phyloP scores from a whole-genome alignment of 306 rosid species.

The Sesbania bispinosa region DNA sequence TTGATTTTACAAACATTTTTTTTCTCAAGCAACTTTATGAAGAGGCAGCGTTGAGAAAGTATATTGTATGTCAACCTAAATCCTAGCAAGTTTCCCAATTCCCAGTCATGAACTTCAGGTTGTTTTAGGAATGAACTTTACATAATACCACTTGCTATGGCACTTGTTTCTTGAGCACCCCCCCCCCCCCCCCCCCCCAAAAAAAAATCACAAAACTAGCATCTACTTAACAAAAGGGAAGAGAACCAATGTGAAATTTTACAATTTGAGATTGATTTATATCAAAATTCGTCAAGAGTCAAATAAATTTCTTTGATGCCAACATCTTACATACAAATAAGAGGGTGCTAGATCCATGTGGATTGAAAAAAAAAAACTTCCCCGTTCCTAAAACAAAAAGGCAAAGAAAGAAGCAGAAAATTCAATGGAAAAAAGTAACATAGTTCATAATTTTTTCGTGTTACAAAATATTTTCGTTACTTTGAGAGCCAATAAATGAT shows the following conservation, averaged over 20 bases:
- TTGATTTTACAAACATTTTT: not conserved
- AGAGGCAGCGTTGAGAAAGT: not conserved
- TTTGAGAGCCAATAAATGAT: constrained; percentile 96
- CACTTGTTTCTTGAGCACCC: not conserved
- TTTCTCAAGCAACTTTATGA: too few relatives aligned
- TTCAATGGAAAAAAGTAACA: constrained; percentile 21
- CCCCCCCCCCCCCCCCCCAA: too few relatives aligned
- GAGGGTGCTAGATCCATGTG: constrained; percentile 18
- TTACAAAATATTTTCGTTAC: constrained; percentile 38
- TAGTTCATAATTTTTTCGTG: constrained; percentile 26
- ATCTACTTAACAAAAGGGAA: not conserved
- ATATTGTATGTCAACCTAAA: not conserved
- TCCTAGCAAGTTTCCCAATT: not conserved
- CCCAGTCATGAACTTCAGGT: not conserved
- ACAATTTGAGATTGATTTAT: constrained; percentile 1
- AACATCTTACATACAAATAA: constrained; percentile 14
- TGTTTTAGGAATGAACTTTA: constrained; percentile 1
- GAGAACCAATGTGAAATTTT: not conserved
- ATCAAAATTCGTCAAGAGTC: not conserved
- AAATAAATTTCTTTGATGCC: not conserved
- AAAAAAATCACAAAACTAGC: not conserved
- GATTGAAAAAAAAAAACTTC: constrained; percentile 5
- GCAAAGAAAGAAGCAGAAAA: constrained; percentile 6
- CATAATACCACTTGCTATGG: not conserved
- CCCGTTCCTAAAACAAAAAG: not conserved